These are phyloP conservation scores for Nicotiana tabacum DNA, from an alignment of 257 asterid genomes.

Conservation along the genomic window DNA sequence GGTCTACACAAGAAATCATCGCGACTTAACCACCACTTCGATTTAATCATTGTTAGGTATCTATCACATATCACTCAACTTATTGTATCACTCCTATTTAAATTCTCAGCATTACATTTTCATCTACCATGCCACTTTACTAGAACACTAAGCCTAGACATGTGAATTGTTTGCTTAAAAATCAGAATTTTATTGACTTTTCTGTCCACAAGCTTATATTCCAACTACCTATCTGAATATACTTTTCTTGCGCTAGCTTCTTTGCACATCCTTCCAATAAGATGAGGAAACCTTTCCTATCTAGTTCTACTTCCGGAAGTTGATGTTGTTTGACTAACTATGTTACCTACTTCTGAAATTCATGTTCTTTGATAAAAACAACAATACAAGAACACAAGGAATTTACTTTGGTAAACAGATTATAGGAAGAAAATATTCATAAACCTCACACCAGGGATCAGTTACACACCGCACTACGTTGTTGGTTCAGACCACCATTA, in stretches of 20 bases:
- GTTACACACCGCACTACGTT: constrained; percentile 81
- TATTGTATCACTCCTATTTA: background rate
- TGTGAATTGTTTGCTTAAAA: background rate
- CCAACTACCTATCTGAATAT: background rate
- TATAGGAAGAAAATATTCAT: background rate
- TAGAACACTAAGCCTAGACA: background rate
- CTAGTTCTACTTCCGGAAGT: background rate
- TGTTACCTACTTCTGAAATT: background rate
- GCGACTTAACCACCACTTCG: background rate
- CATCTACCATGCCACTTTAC: background rate
- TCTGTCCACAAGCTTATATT: background rate
- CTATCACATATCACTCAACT: background rate
- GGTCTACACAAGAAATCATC: background rate
- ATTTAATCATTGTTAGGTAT: background rate
- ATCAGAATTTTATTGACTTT: background rate
- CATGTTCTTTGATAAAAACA: background rate
- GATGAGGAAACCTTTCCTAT: background rate
- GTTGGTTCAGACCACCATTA: constrained; percentile 98
- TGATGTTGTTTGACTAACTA: background rate
- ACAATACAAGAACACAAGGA: background rate
- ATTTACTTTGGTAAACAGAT: background rate
- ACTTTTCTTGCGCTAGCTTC: background rate
- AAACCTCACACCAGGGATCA: constrained; percentile 10
- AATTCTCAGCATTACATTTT: background rate
- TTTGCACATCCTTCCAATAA: background rate